A percentile compares a stretch with the other conserved stretches of the same genome.
Conservation (phyloP, 2,329 filamentous ascomycete genomes). For the Penicillium brasilianum region DNA sequence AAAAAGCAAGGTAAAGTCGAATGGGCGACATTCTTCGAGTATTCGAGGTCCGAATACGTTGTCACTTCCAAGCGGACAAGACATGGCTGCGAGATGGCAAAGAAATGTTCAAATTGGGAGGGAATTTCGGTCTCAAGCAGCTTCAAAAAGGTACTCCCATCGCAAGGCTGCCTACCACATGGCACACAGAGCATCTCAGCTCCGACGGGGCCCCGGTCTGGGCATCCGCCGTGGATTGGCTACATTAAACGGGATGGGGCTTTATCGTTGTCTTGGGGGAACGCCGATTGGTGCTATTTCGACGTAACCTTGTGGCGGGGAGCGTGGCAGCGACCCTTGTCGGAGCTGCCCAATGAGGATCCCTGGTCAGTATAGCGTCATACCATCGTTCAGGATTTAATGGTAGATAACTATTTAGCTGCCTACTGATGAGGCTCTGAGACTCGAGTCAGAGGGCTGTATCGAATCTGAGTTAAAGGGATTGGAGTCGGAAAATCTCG, state of each 20-base stretch:
- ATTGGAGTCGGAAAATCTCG: not conserved
- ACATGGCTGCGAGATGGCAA: slow-evolving; percentile 6
- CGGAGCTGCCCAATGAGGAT: not conserved
- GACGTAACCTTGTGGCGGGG: not conserved
- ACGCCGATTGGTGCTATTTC: slow-evolving; percentile 4
- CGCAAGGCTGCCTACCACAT: not conserved
- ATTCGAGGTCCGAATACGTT: slow-evolving; percentile 20
- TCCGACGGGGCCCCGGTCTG: not conserved
- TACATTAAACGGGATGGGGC: not conserved
- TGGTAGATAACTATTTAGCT: not conserved
- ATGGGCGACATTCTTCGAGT: slow-evolving; percentile 21
- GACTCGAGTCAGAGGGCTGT: not conserved
- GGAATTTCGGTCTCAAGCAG: not conserved
- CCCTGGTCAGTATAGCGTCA: not conserved
- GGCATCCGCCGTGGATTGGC: not conserved
- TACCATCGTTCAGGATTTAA: not conserved
- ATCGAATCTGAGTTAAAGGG: not conserved
- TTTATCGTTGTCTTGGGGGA: not conserved
- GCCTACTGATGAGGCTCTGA: not conserved
- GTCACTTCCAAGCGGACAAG: slow-evolving; percentile 17
- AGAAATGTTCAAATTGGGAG: not conserved
- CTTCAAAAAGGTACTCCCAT: not conserved
- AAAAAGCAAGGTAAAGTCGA: slow-evolving; percentile 36
- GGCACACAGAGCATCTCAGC: not conserved
- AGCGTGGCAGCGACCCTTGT: not conserved